Base-by-base conservation (phyloP, 2,329 filamentous ascomycete species). In the Calonectria honghensis region DNA sequence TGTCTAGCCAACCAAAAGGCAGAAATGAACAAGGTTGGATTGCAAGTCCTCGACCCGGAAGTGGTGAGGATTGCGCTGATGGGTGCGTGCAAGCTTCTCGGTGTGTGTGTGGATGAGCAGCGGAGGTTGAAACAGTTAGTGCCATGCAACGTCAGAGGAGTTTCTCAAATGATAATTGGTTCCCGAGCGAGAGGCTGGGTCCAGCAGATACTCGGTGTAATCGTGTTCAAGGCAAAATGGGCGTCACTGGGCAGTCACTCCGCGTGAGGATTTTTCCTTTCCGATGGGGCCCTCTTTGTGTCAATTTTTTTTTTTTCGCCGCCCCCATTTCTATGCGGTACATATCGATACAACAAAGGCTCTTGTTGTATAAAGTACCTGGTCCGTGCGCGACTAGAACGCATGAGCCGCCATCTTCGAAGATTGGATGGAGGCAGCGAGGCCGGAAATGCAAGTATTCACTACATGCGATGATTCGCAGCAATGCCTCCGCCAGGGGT, bases 221-320 rank as follows among this genome's bases (percentile, higher is more conserved):
- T 63, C 37, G 68, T 63, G 68, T 45, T 54, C 29, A 31, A 50
- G 2, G 31, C 51, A 50, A 51, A 61, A 41, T 48, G 61, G n/a
- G 69, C 24, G 69, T 72, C 61, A 72, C 69, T 31, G 50, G 68
- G 70, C 35, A 63, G 63, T 68, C 29, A 32, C 27, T 68, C 27
- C 24, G 50, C 64, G 45, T 61, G 61, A 51, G 72, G 41, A 59
- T 71, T 70, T 74, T 74, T 71, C 32, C 64, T 54, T 67, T 54
- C 57, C 29, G 52, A 45, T 29, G 57, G 67, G 66, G 18, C 29
- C 61, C 39, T 66, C 61, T 52, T 31, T 52, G 51, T 32, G 50
- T 66, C 37, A 50, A 32, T 50, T 37, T 52, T 66, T 69, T 48
- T 54, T 70, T 64, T 65, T 35, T 65, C 52, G 35, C 39, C 31